Percentiles rank a stretch among this genome's conserved stretches.
These are phyloP conservation scores for Coniochaeta prunicola DNA, from an alignment of 2,329 filamentous ascomycete genomes.

Conservation along the genomic window DNA sequence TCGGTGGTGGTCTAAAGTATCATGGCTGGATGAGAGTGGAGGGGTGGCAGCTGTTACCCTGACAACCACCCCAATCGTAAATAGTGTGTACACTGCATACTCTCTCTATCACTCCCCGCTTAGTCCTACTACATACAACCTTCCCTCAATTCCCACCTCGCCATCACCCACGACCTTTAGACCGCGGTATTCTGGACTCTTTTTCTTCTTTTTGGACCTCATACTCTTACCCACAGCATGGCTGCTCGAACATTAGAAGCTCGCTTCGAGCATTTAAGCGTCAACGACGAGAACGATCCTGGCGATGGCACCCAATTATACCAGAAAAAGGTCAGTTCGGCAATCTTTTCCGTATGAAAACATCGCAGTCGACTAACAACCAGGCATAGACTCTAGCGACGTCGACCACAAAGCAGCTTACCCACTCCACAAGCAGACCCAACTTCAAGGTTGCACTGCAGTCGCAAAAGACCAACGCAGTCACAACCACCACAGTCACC, in stretches of 20 bases:
- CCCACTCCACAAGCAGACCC: slow-evolving; percentile 55
- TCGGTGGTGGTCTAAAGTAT: too few relatives aligned
- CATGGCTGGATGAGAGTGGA: too few relatives aligned
- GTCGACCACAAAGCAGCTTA: slow-evolving; percentile 37
- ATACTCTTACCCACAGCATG: slow-evolving; percentile 34
- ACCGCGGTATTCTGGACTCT: background rate
- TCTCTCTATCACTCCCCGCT: too few relatives aligned
- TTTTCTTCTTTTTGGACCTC: background rate
- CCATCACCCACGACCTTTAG: background rate
- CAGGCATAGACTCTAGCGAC: slow-evolving; percentile 25
- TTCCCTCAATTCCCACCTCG: background rate
- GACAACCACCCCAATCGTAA: too few relatives aligned
- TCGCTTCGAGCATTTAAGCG: slow-evolving; percentile 82
- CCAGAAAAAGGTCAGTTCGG: slow-evolving; percentile 72
- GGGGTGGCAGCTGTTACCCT: too few relatives aligned
- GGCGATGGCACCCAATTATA: slow-evolving; percentile 46
- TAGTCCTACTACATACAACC: too few relatives aligned
- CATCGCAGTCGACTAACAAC: background rate
- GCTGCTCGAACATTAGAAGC: slow-evolving; percentile 73
- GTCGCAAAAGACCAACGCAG: slow-evolving; percentile 62
- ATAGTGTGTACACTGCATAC: too few relatives aligned
- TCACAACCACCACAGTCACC: slow-evolving; percentile 54
- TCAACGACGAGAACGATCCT: slow-evolving; percentile 79
- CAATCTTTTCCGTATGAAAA: too few relatives aligned
- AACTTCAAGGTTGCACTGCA: slow-evolving; percentile 84